phyloP scores from a whole-genome alignment of 805 yeast species.

The Candida nanaspora region DNA sequence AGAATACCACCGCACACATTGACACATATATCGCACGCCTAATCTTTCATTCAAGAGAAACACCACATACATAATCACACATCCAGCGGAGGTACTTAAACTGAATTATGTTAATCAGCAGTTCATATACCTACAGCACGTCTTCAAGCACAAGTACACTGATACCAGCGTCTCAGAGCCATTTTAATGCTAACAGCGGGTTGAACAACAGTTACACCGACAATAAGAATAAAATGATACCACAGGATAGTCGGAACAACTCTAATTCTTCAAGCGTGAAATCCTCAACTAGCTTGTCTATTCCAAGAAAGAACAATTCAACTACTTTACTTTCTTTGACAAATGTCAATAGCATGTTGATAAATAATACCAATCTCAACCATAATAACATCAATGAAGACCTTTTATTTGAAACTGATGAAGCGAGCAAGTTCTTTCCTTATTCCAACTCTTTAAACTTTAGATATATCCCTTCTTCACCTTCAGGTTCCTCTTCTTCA shows the following conservation, averaged over 20 bases:
- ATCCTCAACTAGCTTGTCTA: too few species aligned
- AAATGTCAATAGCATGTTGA: neutral
- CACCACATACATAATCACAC: too few species aligned
- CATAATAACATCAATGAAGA: neutral
- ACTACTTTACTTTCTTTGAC: neutral
- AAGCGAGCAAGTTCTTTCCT: too few species aligned
- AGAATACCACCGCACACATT: too few species aligned
- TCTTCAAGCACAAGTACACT: neutral
- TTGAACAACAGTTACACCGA: too few species aligned
- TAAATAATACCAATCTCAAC: neutral
- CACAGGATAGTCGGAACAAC: too few species aligned
- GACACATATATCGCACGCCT: too few species aligned
- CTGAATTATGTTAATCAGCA: conserved; percentile 3
- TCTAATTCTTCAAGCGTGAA: too few species aligned
- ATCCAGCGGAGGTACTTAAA: too few species aligned
- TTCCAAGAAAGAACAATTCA: neutral
- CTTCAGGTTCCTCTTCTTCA: conserved; percentile 1
- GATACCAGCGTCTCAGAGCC: neutral
- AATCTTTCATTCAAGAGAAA: too few species aligned
- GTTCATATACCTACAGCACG: neutral
- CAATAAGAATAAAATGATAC: too few species aligned
- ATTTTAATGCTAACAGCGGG: neutral
- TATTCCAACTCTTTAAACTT: too few species aligned
- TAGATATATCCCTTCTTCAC: conserved; percentile 1
- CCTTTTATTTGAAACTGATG: neutral